Base-by-base conservation (phyloP, 108 stramenopile genomes). In the Nitzschia putrida region DNA sequence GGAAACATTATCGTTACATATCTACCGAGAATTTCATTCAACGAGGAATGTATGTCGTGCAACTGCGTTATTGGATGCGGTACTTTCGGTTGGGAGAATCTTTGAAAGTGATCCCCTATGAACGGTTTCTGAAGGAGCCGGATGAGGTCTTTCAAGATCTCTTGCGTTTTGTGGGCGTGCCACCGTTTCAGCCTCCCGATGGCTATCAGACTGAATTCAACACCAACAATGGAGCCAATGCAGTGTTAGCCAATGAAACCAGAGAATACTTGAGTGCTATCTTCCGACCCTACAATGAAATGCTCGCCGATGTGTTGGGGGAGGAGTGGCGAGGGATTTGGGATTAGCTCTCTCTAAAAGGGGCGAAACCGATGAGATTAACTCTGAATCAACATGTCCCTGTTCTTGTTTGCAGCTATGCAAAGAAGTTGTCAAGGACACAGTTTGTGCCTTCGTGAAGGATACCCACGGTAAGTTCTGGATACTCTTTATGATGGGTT, bases 31-130 rank as follows among this genome's bases (percentile, higher is more conserved):
- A 77, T 57, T 77, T 37, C 49, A 50, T 77, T 42, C 76, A 77
- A 51, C 76, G 76, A 20, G 71, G 80, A 7, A 64, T 76, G 61
- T 81, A 81, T 44, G 23, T 57, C 14, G 57, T 61, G 3, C 80
- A 81, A 57, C 54, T 81, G 3, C 43, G 41, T 11, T 51, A 47
- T 42, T 81, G 80, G 80, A 43, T 74, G 22, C 20, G 68, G 8
- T 45, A 68, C 58, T 81, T 76, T 64, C 43, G 63, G 18, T 44
- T 77, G 0, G 58, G 39, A 21, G 59, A 68, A 14, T 51, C 52
- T 26, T 20, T 80, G 16, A 25, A 66, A 23, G 70, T 75, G 0
- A 37, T 80, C 13, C 39, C 64, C 23, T 71, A 75, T 24, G 69
- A 64, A 21, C 60, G 59, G 20, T 64, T 80, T 3, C 12, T 22